These are phyloP conservation scores for Aspergillus phoenicis DNA, from an alignment of 2,329 filamentous ascomycete species.

Conservation along the genomic window DNA sequence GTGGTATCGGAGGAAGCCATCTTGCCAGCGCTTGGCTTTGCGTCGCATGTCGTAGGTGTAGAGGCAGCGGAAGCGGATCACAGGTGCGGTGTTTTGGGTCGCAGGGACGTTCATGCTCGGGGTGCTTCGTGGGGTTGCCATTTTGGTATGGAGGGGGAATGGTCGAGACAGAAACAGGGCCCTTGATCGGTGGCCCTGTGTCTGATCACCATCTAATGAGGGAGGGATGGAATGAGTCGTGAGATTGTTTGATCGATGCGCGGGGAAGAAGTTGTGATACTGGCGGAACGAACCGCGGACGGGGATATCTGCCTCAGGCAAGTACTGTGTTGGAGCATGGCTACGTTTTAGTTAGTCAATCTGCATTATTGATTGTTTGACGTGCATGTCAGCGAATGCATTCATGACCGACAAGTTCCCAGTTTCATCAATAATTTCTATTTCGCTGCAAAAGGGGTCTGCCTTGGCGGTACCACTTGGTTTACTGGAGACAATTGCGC, in stretches of 20 bases:
- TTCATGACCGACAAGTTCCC: too few species aligned
- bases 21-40: slow-evolving; percentile 92
- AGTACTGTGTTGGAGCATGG: too few species aligned
- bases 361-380: too few species aligned
- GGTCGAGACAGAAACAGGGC: slow-evolving; percentile 5
- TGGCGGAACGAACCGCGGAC: neutral
- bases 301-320: neutral
- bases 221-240: neutral
- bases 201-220: slow-evolving; percentile 16
- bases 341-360: too few species aligned
- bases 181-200: slow-evolving; percentile 15
- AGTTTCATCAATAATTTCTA: too few species aligned
- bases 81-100: slow-evolving; percentile 68
- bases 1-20: slow-evolving; percentile 84
- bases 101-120: slow-evolving; percentile 41
- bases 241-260: too few species aligned
- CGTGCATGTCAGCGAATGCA: too few species aligned
- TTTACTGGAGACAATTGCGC: neutral
- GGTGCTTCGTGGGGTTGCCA: slow-evolving; percentile 30
- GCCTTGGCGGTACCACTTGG: neutral
- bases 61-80: slow-evolving; percentile 81
- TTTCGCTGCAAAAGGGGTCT: neutral
- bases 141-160: slow-evolving; percentile 18
- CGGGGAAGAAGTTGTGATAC: neutral
- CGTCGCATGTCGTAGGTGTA: slow-evolving; percentile 82